Conservation (phyloP, 768 basidiomycete species). For the Lentinula raphanica region DNA sequence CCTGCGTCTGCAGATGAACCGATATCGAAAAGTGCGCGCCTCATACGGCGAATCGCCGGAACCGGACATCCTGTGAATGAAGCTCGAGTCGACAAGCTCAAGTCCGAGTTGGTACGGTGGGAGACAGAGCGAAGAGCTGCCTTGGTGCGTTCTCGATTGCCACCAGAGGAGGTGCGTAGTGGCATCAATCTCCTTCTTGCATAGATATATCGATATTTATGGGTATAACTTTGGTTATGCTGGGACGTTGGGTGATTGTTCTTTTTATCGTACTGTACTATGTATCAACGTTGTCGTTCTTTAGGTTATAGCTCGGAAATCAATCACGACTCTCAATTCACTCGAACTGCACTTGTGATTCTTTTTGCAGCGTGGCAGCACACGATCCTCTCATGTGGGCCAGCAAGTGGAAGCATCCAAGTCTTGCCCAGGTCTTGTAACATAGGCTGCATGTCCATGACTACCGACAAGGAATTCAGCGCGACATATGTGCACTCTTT, state of each 20-base stretch:
- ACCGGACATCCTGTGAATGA: conserved; percentile 65
- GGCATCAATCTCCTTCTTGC: conserved; percentile 11
- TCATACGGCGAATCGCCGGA: conserved; percentile 46
- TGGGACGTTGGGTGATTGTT: background rate
- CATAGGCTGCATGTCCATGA: background rate
- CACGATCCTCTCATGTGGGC: no score
- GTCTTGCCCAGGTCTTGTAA: background rate
- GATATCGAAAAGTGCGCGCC: conserved; percentile 6
- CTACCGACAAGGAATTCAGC: background rate
- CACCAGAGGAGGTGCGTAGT: conserved; percentile 8
- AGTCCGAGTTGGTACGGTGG: conserved; percentile 70
- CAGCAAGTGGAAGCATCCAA: background rate
- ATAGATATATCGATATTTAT: background rate
- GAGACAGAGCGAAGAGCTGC: conserved; percentile 41
- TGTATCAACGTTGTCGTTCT: background rate
- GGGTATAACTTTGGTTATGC: background rate
- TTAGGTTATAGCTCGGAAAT: background rate
- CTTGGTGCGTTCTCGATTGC: conserved; percentile 6
- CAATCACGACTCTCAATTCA: background rate
- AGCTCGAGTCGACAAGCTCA: conserved; percentile 54
- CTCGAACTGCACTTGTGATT: background rate
- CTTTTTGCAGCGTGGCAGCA: background rate
- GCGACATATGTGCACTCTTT: background rate
- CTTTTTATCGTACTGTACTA: background rate
- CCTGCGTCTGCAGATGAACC: conserved; percentile 12